phyloP scores from a whole-genome alignment of 805 yeast species.

The Sugiyamaella floridensis region DNA sequence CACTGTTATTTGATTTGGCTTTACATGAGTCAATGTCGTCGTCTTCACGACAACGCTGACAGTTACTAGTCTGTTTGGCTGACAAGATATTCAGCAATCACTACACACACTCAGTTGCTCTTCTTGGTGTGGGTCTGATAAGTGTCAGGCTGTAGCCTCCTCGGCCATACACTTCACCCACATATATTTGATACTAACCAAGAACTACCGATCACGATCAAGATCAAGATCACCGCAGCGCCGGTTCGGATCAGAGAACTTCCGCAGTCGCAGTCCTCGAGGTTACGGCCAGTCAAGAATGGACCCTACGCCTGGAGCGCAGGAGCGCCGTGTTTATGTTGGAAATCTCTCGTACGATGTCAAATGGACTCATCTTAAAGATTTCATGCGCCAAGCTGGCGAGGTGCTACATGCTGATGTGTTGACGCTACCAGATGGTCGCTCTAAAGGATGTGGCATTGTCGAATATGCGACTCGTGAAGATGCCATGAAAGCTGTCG shows the following conservation, averaged over 20 bases:
- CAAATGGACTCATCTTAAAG: slow-evolving; percentile 34
- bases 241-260: not conserved
- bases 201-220: slow-evolving; percentile 2
- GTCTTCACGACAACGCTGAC: no score
- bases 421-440: slow-evolving; percentile 67
- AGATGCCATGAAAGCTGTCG: slow-evolving; percentile 67
- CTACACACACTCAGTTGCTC: no score
- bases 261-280: not conserved
- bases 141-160: no score
- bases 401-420: slow-evolving; percentile 76
- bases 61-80: no score
- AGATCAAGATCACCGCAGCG: slow-evolving; percentile 1
- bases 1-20: no score
- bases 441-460: slow-evolving; percentile 51
- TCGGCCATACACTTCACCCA: no score
- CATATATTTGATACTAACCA: not conserved
- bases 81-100: no score
- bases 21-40: no score
- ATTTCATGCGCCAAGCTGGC: slow-evolving; percentile 42
- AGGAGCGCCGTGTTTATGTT: slow-evolving; percentile 38
- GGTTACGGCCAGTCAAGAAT: not conserved
- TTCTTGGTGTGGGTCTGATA: no score
- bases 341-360: slow-evolving; percentile 37
- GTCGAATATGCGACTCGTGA: slow-evolving; percentile 67
- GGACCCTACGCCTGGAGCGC: slow-evolving; percentile 10